Evolutionary conservation across 2,329 filamentous ascomycete species (phyloP), one percentile per base, ranked within the genome.

Genomic region (Coniosporium tulheliwenetii): DNA sequence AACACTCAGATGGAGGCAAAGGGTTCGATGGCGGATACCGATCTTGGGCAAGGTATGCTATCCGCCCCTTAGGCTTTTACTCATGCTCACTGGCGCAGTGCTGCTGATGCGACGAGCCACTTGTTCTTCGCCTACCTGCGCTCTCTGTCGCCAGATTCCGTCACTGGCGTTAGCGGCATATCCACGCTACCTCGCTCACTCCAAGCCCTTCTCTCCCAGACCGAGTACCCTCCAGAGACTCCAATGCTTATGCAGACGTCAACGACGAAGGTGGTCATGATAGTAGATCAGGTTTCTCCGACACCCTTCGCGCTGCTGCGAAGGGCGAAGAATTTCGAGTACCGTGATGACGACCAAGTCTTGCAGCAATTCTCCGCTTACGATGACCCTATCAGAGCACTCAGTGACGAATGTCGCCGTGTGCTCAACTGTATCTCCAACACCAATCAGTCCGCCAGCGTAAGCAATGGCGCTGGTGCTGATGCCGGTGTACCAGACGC

Each of bases 81-180:
- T 19, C 13, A 41, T 19, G 44, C 42, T 32, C 35, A 45, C 43
- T 39, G 39, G 39, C 16, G 16, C 52, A 93, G 84, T 54, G 87
- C 89, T 45, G 91, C 91, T 44, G 86, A 96, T 69, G 91, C 91
- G 41, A 86, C 89, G 14, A 94, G 87, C 54, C 91, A 98, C 65
- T 67, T 98, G 41, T 98, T 98, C 69, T 98, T 98, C 57, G 91
- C 91, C 42, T 98, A 96, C 58, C 75, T 98, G 38, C 77, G 91
- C 51, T 95, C 87, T 1, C 66, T 94, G 37, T 78, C 85, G 1
- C 89, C 91, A n/a, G 81, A 89, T 46, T 74, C 70, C 10, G 57
- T 71, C 30, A 72, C 79, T 46, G 74, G 76, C 29, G 67, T 81
- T 40, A 83, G 77, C 47, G 83, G 83, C 37, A 93, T 96, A 45